phyloP scores from a whole-genome alignment of 352 stramenopile genomes.

The Globisporangium megalacanthum region DNA sequence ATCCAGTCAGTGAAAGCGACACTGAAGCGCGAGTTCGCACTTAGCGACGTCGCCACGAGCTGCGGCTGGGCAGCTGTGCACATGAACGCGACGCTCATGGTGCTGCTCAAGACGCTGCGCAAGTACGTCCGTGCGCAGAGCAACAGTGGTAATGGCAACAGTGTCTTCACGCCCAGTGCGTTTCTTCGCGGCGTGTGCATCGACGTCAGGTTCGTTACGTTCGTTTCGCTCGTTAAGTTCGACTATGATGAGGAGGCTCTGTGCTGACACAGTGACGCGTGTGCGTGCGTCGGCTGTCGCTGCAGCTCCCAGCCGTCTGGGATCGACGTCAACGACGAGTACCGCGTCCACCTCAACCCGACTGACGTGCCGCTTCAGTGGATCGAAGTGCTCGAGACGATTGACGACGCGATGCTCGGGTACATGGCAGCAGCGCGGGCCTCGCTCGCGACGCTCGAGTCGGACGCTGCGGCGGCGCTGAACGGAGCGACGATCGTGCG shows the following conservation, averaged over 20 bases:
- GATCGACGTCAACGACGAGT: constrained; percentile 58
- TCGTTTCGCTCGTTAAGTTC: background rate
- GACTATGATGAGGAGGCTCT: constrained; percentile 6
- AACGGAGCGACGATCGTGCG: constrained; percentile 26
- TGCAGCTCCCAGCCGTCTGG: constrained; percentile 34
- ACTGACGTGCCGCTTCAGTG: constrained; percentile 61
- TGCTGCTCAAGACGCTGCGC: constrained; percentile 50
- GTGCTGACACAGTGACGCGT: too few species aligned
- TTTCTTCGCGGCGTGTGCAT: constrained; percentile 31
- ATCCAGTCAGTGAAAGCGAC: constrained; percentile 47
- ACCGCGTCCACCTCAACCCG: constrained; percentile 44
- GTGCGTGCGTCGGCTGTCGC: background rate
- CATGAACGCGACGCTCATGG: constrained; percentile 55
- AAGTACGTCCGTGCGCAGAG: constrained; percentile 37
- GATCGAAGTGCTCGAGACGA: constrained; percentile 49
- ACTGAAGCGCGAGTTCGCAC: constrained; percentile 43
- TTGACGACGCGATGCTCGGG: constrained; percentile 41
- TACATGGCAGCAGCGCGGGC: constrained; percentile 36
- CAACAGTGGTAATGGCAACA: constrained; percentile 1
- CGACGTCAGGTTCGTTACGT: constrained; percentile 31
- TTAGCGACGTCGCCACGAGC: constrained; percentile 38
- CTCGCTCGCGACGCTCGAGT: constrained; percentile 28
- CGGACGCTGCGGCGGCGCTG: constrained; percentile 27
- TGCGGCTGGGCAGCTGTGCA: constrained; percentile 58
- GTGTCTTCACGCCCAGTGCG: constrained; percentile 25